phyloP scores from a whole-genome alignment of 108 stramenopile species.

The Hondaea fermentalgiana region DNA sequence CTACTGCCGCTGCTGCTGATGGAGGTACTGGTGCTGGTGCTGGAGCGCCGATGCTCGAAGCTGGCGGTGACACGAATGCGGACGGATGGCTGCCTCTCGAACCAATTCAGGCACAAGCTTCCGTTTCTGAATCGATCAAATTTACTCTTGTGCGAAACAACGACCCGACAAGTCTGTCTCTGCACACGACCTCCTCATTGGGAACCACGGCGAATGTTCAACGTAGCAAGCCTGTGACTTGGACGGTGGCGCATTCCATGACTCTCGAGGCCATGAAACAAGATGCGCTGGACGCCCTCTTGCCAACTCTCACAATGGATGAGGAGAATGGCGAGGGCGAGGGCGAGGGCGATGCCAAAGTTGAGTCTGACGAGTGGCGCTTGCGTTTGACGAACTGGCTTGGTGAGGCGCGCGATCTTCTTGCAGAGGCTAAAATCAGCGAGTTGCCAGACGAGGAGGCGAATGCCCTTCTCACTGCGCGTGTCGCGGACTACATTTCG shows the following conservation, averaged over 20 bases:
- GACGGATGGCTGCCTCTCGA: too few relatives aligned
- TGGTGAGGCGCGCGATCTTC: background rate
- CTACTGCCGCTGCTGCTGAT: too few relatives aligned
- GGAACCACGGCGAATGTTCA: background rate
- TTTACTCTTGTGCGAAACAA: background rate
- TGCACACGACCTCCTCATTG: too few relatives aligned
- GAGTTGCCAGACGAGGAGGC: background rate
- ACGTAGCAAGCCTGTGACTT: background rate
- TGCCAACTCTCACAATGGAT: too few relatives aligned
- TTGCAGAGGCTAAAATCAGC: background rate
- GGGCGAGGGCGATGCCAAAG: background rate
- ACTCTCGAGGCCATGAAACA: background rate
- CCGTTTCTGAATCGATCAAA: background rate
- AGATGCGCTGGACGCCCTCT: background rate
- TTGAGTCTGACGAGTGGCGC: background rate
- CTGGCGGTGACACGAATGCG: too few relatives aligned
- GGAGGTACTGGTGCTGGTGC: too few relatives aligned
- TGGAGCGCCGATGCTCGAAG: too few relatives aligned
- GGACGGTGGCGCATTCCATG: background rate
- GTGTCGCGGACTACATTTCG: background rate
- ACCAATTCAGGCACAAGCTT: too few relatives aligned
- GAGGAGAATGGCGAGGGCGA: background rate
- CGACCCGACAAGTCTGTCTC: background rate
- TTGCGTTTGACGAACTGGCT: background rate
- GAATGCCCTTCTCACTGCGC: background rate